Evolutionary conservation across 208 protist species (phyloP), one percentile per base, ranked within the genome.

Genomic region (Acanthamoeba castellanii): DNA sequence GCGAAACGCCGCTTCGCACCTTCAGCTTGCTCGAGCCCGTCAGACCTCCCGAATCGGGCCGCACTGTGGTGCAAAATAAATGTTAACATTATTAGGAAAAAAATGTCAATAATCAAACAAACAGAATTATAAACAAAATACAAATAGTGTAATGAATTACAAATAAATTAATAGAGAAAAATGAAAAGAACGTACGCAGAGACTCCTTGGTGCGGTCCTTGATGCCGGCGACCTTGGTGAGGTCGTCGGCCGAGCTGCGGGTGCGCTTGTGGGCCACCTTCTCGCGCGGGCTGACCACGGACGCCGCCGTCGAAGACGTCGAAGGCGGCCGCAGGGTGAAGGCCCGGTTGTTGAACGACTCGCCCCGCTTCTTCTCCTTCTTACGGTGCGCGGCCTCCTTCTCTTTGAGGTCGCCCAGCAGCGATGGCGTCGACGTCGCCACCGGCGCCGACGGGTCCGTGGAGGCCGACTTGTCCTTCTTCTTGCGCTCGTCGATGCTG

Each of bases 401-500:
- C 25, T 34, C 81, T 32, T 57, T 89, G 22, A 37, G 22, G 3
- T 89, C 45, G 50, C 22, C 34, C 45, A 84, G 76, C 5, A 47
- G 30, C 27, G 14, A 9, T 3, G 81, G 11, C 52, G 45, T 89
- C 50, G 45, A 34, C 25, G n/a, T 18, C 47, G 45, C 45, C 45
- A 47, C 45, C 45, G 45, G 45, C 6, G 45, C 45, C 27, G 78
- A 61, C 27, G 45, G 11, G 78, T 16, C 47, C 22, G 6, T 25
- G 27, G n/a, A 25, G 55, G 18, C 16, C 55, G 55, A 61, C 61
- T 30, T 68, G 61, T 68, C 45, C 76, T 84, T 52, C 52, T 89
- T 89, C n/a, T 64, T 34, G 25, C 52, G 81, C 18, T 89, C 81
- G 52, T 89, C 81, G 32, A 66, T 89, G 81, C 81, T 89, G 30